These are phyloP conservation scores for Phyllosticta citrichinensis DNA, from an alignment of 2,329 filamentous ascomycete genomes.

Conservation along the genomic window DNA sequence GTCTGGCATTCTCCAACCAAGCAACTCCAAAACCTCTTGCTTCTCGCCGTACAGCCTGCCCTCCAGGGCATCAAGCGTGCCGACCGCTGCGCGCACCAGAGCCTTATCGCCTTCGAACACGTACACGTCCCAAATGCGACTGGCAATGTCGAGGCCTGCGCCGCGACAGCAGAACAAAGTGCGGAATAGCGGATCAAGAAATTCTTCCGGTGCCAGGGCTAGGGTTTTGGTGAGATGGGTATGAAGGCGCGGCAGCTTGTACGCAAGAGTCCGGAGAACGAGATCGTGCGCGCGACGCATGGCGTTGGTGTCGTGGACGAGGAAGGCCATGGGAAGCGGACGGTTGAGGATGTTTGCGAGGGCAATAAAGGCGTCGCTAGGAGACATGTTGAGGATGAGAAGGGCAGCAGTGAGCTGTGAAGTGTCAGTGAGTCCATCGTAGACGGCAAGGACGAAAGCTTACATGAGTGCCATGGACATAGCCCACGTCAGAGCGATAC, in stretches of 20 bases:
- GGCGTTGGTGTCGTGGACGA: slow-evolving; percentile 58
- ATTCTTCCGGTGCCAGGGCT: slow-evolving; percentile 35
- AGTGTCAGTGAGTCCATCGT: background rate
- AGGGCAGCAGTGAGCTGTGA: slow-evolving; percentile 59
- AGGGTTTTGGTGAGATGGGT: slow-evolving; percentile 49
- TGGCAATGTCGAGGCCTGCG: slow-evolving; percentile 58
- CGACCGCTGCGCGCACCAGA: slow-evolving; percentile 61
- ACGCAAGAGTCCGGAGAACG: slow-evolving; percentile 54
- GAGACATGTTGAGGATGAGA: slow-evolving; percentile 60
- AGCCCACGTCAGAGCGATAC: slow-evolving; percentile 75
- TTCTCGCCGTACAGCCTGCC: slow-evolving; percentile 37
- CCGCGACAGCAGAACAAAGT: slow-evolving; percentile 48
- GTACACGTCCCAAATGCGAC: slow-evolving; percentile 71
- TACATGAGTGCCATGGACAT: slow-evolving; percentile 64
- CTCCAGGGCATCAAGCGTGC: slow-evolving; percentile 48
- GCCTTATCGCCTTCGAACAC: slow-evolving; percentile 71
- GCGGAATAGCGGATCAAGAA: slow-evolving; percentile 52
- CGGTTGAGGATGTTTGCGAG: slow-evolving; percentile 72
- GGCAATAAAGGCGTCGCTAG: slow-evolving; percentile 56
- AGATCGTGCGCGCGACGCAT: slow-evolving; percentile 60
- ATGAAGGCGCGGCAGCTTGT: slow-evolving; percentile 55
- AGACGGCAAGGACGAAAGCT: slow-evolving; percentile 26
- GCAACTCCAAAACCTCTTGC: slow-evolving; percentile 34
- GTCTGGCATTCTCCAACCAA: slow-evolving; percentile 29
- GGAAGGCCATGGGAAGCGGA: slow-evolving; percentile 64